phyloP scores from a whole-genome alignment of 768 basidiomycete species.

The Mrakia gelida region DNA sequence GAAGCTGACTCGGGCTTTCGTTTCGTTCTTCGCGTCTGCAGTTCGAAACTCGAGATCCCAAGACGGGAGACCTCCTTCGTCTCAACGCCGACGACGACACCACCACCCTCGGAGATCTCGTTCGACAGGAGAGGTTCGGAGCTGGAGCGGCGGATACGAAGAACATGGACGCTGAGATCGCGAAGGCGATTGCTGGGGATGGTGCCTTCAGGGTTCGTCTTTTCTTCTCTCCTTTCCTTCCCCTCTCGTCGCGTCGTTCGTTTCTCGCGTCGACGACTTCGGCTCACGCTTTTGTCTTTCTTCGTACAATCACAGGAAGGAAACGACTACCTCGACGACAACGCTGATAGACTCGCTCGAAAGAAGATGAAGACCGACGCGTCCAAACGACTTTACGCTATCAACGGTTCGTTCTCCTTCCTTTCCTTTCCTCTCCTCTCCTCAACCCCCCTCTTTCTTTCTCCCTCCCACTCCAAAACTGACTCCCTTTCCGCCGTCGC shows the following conservation, averaged over 20 bases:
- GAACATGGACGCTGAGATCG: slow-evolving; percentile 83
- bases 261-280: not conserved
- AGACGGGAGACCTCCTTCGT: slow-evolving; percentile 82
- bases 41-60: slow-evolving; percentile 84
- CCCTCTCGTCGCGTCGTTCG: not conserved
- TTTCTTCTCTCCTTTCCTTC: not conserved
- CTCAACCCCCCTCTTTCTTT: not conserved
- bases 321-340: slow-evolving; percentile 93
- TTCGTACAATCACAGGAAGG: slow-evolving; percentile 55
- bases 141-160: slow-evolving; percentile 89
- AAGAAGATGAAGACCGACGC: slow-evolving; percentile 95
- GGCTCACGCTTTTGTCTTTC: too few relatives aligned
- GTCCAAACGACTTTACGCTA: slow-evolving; percentile 94
- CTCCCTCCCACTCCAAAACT: not conserved
- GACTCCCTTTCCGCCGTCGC: not conserved
- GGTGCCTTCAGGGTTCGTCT: slow-evolving; percentile 69
- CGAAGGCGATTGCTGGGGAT: slow-evolving; percentile 79
- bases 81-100: slow-evolving; percentile 88
- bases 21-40: slow-evolving; percentile 37
- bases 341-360: slow-evolving; percentile 83
- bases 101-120: slow-evolving; percentile 79
- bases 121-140: slow-evolving; percentile 85
- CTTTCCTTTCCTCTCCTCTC: not conserved
- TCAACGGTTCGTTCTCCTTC: slow-evolving; percentile 61
- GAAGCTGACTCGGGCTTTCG: not conserved